phyloP scores from a whole-genome alignment of 2,329 filamentous ascomycete species.

The Trichophyton simii region DNA sequence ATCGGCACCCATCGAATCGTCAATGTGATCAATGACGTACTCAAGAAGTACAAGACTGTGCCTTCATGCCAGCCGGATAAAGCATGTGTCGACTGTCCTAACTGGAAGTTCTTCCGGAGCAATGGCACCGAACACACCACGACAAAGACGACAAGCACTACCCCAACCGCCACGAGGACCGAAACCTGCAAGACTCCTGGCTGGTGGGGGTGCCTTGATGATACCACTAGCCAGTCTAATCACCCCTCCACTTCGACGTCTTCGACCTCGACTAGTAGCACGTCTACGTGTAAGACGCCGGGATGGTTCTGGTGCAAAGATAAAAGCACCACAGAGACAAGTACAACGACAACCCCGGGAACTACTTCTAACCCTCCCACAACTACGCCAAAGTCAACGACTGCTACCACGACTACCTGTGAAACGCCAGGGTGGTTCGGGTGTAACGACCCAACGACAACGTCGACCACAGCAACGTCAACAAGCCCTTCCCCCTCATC shows the following conservation, averaged over 20 bases:
- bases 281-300: constrained; percentile 30
- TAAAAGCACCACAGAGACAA: constrained; percentile 22
- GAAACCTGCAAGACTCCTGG: constrained; percentile 82
- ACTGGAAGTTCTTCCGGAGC: constrained; percentile 91
- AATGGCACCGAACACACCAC: constrained; percentile 71
- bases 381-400: constrained; percentile 14
- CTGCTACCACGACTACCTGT: constrained; percentile 20
- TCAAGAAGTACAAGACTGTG: constrained; percentile 69
- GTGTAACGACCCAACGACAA: constrained; percentile 24
- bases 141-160: constrained; percentile 44
- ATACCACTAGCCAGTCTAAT: constrained; percentile 30
- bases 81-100: constrained; percentile 73
- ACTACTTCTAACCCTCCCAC: constrained; percentile 16
- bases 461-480: constrained; percentile 13
- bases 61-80: constrained; percentile 66
- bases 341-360: constrained; percentile 15
- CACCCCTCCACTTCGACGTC: not conserved
- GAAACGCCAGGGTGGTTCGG: constrained; percentile 29
- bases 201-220: constrained; percentile 62
- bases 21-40: constrained; percentile 74
- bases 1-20: constrained; percentile 85
- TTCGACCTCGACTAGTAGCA: constrained; percentile 20
- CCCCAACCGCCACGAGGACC: constrained; percentile 51
- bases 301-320: constrained; percentile 35
- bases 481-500: constrained; percentile 14